Conservation (phyloP, 805 yeast species). For the Nakazawaea peltata region DNA sequence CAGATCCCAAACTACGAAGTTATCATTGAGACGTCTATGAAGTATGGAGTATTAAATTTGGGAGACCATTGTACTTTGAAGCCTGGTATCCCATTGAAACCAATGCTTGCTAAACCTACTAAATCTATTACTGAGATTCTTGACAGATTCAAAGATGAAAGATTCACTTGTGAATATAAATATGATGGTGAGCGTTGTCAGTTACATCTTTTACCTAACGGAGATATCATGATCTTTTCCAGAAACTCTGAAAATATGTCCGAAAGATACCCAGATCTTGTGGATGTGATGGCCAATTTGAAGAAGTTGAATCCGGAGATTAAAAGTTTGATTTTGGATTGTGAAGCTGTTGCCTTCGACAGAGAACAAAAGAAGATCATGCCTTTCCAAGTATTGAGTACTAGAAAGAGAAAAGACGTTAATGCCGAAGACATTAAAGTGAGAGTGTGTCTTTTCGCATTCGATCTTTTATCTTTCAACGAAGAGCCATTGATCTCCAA, state of each 20-base stretch:
- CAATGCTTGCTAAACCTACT: slow-evolving; percentile 98
- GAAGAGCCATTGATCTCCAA: slow-evolving; percentile 61
- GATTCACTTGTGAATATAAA: slow-evolving; percentile 92
- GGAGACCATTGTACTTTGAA: slow-evolving; percentile 63
- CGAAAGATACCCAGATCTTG: slow-evolving; percentile 86
- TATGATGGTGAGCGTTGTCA: slow-evolving; percentile 99
- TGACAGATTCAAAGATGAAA: slow-evolving; percentile 77
- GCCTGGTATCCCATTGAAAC: slow-evolving; percentile 93
- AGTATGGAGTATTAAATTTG: slow-evolving; percentile 60
- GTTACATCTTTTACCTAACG: slow-evolving; percentile 64
- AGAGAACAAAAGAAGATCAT: slow-evolving; percentile 65
- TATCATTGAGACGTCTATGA: slow-evolving; percentile 56
- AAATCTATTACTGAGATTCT: slow-evolving; percentile 88
- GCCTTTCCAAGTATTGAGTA: slow-evolving; percentile 89
- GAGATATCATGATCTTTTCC: slow-evolving; percentile 72
- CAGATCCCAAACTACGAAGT: slow-evolving; percentile 87
- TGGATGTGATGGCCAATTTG: slow-evolving; percentile 52
- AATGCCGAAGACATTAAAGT: slow-evolving; percentile 82
- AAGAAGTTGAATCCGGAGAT: slow-evolving; percentile 23
- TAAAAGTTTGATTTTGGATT: slow-evolving; percentile 70
- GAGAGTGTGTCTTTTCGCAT: slow-evolving; percentile 86
- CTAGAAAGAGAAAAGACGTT: slow-evolving; percentile 92
- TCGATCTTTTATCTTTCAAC: slow-evolving; percentile 74
- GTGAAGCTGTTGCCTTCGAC: slow-evolving; percentile 99
- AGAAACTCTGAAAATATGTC: slow-evolving; percentile 98